These are phyloP conservation scores for Candida maltosa DNA, from an alignment of 805 yeast species.

Conservation along the genomic window DNA sequence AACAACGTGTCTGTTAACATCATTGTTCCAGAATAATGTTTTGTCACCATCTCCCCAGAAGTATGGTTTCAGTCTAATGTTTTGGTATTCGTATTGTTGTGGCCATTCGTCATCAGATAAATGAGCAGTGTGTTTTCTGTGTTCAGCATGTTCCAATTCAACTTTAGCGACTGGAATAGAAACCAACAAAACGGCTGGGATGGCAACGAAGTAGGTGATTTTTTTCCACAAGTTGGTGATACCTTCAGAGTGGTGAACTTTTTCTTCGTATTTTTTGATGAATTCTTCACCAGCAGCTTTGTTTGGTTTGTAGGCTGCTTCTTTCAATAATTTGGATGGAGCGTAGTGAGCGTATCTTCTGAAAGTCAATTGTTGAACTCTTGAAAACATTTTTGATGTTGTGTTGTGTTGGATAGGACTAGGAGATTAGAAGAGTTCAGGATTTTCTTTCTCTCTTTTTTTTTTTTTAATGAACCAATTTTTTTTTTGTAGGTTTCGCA, in stretches of 20 bases:
- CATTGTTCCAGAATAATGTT: constrained; percentile 94
- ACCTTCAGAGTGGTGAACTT: constrained; percentile 74
- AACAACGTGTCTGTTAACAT: constrained; percentile 79
- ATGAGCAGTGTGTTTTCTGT: constrained; percentile 72
- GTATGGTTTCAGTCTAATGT: constrained; percentile 80
- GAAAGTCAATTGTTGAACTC: constrained; percentile 32
- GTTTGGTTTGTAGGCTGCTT: constrained; percentile 41
- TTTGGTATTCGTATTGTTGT: constrained; percentile 83
- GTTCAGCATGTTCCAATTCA: constrained; percentile 88
- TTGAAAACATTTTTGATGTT: constrained; percentile 33
- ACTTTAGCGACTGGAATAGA: constrained; percentile 77
- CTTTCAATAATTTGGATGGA: constrained; percentile 38
- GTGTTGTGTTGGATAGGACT: constrained; percentile 3
- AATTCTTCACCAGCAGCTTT: constrained; percentile 71
- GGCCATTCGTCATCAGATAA: constrained; percentile 93
- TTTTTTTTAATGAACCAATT: background rate
- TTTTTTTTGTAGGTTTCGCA: too few species aligned
- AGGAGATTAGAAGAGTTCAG: background rate
- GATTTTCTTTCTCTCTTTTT: background rate
- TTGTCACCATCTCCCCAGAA: constrained; percentile 99
- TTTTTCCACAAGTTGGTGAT: constrained; percentile 84
- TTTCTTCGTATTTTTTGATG: constrained; percentile 56
- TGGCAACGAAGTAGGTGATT: constrained; percentile 72
- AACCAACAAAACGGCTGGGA: constrained; percentile 75
- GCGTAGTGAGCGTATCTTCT: constrained; percentile 40